Percentiles rank a stretch among this genome's conserved stretches.
phyloP scores from a whole-genome alignment of 352 stramenopile genomes.

The Hyaloperonospora brassicae region DNA sequence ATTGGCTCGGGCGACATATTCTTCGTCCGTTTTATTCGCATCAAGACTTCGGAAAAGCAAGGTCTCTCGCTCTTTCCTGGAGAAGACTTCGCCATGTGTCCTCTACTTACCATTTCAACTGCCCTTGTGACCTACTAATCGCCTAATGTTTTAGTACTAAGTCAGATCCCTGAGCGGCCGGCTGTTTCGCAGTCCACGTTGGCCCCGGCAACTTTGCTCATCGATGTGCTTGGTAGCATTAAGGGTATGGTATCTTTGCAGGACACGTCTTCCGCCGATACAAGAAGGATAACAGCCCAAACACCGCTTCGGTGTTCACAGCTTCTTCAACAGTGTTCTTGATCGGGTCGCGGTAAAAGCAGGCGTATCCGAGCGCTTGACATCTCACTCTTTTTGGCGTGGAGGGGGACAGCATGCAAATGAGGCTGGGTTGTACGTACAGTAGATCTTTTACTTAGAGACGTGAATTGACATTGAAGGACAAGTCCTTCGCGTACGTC shows the following conservation, averaged over 20 bases:
- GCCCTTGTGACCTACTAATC: constrained; percentile 19
- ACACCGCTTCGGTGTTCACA: constrained; percentile 6
- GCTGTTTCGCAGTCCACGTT: background rate
- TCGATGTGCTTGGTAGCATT: constrained; percentile 10
- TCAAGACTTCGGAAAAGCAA: no score
- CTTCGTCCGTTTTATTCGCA: no score
- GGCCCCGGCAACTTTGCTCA: background rate
- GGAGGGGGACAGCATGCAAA: constrained; percentile 16
- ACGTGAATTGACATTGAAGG: constrained; percentile 14
- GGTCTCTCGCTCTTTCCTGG: no score
- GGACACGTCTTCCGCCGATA: background rate
- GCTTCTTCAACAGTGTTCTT: constrained; percentile 19
- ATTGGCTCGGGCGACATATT: no score
- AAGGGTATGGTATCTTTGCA: background rate
- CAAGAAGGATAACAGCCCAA: background rate
- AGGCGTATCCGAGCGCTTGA: constrained; percentile 10
- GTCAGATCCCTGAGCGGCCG: constrained; percentile 6
- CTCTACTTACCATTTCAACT: constrained; percentile 22
- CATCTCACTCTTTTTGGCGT: constrained; percentile 21
- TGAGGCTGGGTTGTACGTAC: background rate
- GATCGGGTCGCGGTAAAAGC: constrained; percentile 1
- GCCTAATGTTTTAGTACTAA: constrained; percentile 2
- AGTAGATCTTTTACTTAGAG: constrained; percentile 12
- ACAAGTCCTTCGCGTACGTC: constrained; percentile 16
- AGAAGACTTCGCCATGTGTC: no score